Conservation (phyloP, 2,329 filamentous ascomycete genomes). For the Colletotrichum simmondsii region DNA sequence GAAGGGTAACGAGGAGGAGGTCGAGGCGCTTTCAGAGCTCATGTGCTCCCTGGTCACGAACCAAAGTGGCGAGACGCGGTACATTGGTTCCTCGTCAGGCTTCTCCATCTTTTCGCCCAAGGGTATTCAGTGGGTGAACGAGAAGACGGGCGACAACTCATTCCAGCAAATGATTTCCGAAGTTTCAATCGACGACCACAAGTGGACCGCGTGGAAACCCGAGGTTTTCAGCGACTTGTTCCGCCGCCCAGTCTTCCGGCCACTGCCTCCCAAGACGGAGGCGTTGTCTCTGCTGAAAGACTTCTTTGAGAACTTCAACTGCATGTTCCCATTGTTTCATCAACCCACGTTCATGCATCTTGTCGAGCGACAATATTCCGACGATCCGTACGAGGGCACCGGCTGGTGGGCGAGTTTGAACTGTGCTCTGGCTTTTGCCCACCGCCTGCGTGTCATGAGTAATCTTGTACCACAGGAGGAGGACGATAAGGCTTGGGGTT, state of each 20-base stretch:
- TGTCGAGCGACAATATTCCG: slow-evolving; percentile 92
- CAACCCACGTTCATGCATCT: slow-evolving; percentile 99
- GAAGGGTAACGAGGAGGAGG: slow-evolving; percentile 72
- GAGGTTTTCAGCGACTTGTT: slow-evolving; percentile 96
- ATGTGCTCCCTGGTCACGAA: slow-evolving; percentile 99
- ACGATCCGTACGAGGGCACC: slow-evolving; percentile 91
- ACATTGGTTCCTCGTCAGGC: slow-evolving; percentile 95
- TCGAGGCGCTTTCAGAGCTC: slow-evolving; percentile 93
- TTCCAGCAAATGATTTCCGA: slow-evolving; percentile 96
- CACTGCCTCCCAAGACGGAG: slow-evolving; percentile 86
- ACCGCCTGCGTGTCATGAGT: slow-evolving; percentile 93
- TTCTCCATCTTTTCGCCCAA: slow-evolving; percentile 99
- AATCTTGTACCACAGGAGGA: slow-evolving; percentile 91
- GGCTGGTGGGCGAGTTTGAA: slow-evolving; percentile 99
- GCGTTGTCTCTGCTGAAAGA: slow-evolving; percentile 89
- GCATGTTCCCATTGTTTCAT: slow-evolving; percentile 97
- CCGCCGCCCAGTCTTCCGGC: slow-evolving; percentile 83
- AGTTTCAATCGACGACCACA: slow-evolving; percentile 91
- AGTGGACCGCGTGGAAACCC: slow-evolving; percentile 98
- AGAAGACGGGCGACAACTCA: slow-evolving; percentile 94
- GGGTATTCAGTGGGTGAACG: slow-evolving; percentile 97
- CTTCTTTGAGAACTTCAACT: slow-evolving; percentile 99
- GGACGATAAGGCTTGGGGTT: slow-evolving; percentile 93
- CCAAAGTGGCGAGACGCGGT: slow-evolving; percentile 92
- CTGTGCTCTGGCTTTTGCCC: slow-evolving; percentile 90